Evolutionary conservation across 1,139 yeast species (phyloP).

Genomic region (Lodderomyces margitis): DNA sequence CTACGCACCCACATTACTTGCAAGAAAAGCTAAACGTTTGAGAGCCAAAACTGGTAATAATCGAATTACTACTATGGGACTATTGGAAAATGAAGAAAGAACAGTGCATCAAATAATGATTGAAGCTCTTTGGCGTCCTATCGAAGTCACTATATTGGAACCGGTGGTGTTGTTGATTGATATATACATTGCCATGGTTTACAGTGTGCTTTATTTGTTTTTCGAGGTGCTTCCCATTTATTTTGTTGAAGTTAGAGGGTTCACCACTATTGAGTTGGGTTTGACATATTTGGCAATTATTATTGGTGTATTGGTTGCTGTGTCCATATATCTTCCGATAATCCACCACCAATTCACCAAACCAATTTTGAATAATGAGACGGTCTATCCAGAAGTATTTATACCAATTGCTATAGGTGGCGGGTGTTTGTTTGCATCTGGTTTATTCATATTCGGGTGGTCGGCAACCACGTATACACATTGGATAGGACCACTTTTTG

Average conservation of each 20-base stretch:
- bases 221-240: conserved; percentile 65
- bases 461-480: conserved; percentile 36
- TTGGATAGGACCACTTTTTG: conserved; percentile 46
- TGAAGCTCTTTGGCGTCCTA: conserved; percentile 51
- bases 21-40: conserved; percentile 36
- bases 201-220: conserved; percentile 55
- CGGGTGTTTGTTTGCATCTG: conserved; percentile 39
- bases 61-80: conserved; percentile 29
- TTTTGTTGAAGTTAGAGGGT: conserved; percentile 41
- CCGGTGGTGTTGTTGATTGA: conserved; percentile 48
- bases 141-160: conserved; percentile 42
- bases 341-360: conserved; percentile 24
- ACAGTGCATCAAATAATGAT: conserved; percentile 23
- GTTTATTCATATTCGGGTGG: conserved; percentile 53
- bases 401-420: conserved; percentile 46
- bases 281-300: conserved; percentile 43
- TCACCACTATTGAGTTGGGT: conserved; percentile 52
- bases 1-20: conserved; percentile 31
- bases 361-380: conserved; percentile 21
- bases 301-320: conserved; percentile 40
- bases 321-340: conserved; percentile 23
- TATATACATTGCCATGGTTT: conserved; percentile 51
- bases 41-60: conserved; percentile 34
- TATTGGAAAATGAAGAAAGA: conserved; percentile 23
- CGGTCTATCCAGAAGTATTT: conserved; percentile 39